Base-by-base conservation (phyloP, 495 filamentous ascomycete species). In the Parathielavia appendiculata region DNA sequence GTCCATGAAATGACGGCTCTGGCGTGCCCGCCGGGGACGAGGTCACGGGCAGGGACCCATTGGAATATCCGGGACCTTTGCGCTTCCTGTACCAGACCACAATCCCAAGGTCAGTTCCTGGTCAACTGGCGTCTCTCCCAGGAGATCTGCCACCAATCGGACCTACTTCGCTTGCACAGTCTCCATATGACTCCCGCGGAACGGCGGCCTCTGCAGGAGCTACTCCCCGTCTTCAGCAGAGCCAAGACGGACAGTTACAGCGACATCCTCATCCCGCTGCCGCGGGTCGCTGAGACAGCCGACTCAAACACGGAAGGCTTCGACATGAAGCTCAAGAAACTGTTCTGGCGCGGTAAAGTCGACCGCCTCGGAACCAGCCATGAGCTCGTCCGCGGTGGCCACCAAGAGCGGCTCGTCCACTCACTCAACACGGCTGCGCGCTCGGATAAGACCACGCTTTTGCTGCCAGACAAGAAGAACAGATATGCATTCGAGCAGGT, bases 251-350 rank as follows among this genome's bases (percentile, higher is more conserved):
- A 78, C 34, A 83, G 83, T 50, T 85, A 80, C 69, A 75, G 73
- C 60, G 83, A 86, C 61, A 82, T 97, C n/a, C 70, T 96, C 11
- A 91, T 95, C 56, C 92, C 92, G 80, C 58, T 96, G 1, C 86
- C 87, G 49, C 86, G 84, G 13, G 52, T 54, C 35, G 48, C 12
- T 20, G 51, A 30, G 30, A 20, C 39, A 14, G 20, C 41, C 11
- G 36, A 49, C 10, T 40, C 38, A 0, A 17, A 26, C n/a, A 34
- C 51, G 0, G 49, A 63, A 4, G 40, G 56, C 0, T 86, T 85
- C 72, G 67, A 70, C 7, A 59, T 76, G 32, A 89, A 87, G 62
- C 63, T 69, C 34, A 71, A 82, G 14, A 69, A 67, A 0, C 67
- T 88, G 16, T 81, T 82, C 55, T 91, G 87, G 86, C 82, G 87